These are phyloP conservation scores for Gossypium stocksii DNA, from an alignment of 345 rosid genomes.

Conservation along the genomic window DNA sequence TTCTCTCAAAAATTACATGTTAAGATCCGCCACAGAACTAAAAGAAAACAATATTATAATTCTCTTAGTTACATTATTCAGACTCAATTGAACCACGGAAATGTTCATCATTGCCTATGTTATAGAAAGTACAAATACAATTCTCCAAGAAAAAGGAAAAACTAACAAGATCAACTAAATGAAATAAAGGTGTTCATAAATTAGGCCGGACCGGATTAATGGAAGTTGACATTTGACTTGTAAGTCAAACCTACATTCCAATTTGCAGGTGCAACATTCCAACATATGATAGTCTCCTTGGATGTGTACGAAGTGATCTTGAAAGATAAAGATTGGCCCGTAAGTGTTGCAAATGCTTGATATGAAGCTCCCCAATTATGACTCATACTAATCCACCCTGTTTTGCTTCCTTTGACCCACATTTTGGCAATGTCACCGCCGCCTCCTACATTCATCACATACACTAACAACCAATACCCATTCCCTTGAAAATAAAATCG, in stretches of 20 bases:
- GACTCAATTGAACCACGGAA: neutral
- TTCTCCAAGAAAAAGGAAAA: too few species aligned
- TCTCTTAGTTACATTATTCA: neutral
- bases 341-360: slow-evolving; percentile 71
- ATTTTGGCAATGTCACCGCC: slow-evolving; percentile 48
- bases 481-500: slow-evolving; percentile 42
- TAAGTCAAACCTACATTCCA: slow-evolving; percentile 65
- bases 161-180: neutral
- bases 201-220: neutral
- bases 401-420: slow-evolving; percentile 66
- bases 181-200: neutral
- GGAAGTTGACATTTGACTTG: slow-evolving; percentile 50
- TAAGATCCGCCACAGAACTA: neutral
- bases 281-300: slow-evolving; percentile 49
- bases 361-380: slow-evolving; percentile 95
- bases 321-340: slow-evolving; percentile 76
- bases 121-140: neutral
- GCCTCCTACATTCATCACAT: slow-evolving; percentile 73
- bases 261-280: slow-evolving; percentile 60
- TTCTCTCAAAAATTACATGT: neutral
- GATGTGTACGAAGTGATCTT: slow-evolving; percentile 50
- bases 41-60: neutral
- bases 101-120: neutral
- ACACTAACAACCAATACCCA: slow-evolving; percentile 56
- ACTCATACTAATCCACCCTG: slow-evolving; percentile 78